Evolutionary conservation across 2,329 filamentous ascomycete species (phyloP).

Genomic region (Bretziella fagacearum): DNA sequence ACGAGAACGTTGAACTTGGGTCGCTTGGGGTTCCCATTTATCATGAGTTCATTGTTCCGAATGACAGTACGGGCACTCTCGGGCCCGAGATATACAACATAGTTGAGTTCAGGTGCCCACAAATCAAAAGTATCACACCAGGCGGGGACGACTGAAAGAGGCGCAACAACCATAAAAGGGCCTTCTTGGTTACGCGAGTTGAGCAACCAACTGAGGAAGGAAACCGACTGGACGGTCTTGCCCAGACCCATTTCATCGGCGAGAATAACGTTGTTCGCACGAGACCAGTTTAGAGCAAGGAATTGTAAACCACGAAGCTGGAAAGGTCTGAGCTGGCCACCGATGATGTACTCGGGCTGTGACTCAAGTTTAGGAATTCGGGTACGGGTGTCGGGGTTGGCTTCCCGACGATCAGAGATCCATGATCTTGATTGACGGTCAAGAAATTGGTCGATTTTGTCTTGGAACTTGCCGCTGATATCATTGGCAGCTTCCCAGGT

Average conservation of each 20-base stretch:
- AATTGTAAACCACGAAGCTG: constrained; percentile 92
- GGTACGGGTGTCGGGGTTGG: constrained; percentile 57
- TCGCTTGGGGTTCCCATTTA: constrained; percentile 71
- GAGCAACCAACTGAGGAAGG: constrained; percentile 92
- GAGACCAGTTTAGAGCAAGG: constrained; percentile 87
- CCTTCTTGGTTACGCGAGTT: constrained; percentile 82
- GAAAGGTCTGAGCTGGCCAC: constrained; percentile 76
- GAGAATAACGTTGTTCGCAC: constrained; percentile 85
- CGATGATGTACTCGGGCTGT: constrained; percentile 72
- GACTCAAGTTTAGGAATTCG: constrained; percentile 56
- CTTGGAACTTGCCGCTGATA: constrained; percentile 63
- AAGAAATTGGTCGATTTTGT: constrained; percentile 80
- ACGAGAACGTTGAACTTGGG: constrained; percentile 96
- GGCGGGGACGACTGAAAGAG: constrained; percentile 88
- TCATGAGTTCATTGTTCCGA: constrained; percentile 72
- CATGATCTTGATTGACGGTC: constrained; percentile 70
- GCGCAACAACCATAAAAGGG: constrained; percentile 92
- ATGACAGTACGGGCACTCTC: constrained; percentile 75
- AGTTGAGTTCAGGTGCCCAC: constrained; percentile 93
- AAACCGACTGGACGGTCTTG: constrained; percentile 94
- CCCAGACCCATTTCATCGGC: constrained; percentile 98
- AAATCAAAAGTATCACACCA: constrained; percentile 97
- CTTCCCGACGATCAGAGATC: constrained; percentile 61
- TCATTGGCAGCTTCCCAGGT: constrained; percentile 77
- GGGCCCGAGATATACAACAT: constrained; percentile 89